Base-by-base conservation (phyloP, 129 eudicot species). In the Heracleum sosnowskyi region DNA sequence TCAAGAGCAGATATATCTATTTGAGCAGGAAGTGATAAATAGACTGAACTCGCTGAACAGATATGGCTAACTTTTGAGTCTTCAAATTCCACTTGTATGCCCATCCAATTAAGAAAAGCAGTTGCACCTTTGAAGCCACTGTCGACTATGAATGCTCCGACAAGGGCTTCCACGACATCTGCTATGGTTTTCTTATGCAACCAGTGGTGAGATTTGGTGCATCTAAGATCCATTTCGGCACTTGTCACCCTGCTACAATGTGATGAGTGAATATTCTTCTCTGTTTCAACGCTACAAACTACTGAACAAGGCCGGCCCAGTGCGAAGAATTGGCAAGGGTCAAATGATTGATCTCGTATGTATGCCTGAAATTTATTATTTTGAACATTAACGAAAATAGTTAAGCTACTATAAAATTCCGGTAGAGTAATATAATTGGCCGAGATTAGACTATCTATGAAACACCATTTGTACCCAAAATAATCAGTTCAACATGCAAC, bases 111-210 rank as follows among this genome's bases (percentile, higher is more conserved):
- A 37, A 95, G 90, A 81, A 95, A 95, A 45, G 96, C 92, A 64
- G 81, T 86, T 72, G 99, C 96, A 45, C 90, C 94, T 83, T 83
- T 87, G 79, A 95, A 95, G 74, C 99, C 97, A 46, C 94, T 84
- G 75, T 95, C 99, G 75, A 95, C 96, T 51, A 95, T 83, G 82
- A 92, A 95, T 22, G 95, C 99, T 60, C 99, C 99, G 37, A 90
- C 82, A 41, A 95, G 90, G 31, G 99, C 92, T 87, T 95, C 99
- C 77, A 92, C 88, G 75, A 89, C 86, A 84, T 92, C 97, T 20
- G 99, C 96, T 60, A 95, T 84, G 12, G 97, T 92, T 88, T 95
- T 95, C 91, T 90, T 90, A 69, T 86, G 89, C 79, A 95, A 78
- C 99, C 99, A 92, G 63, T 90, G 94, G 86, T 95, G 99, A 81